Evolutionary conservation across 108 stramenopile species (phyloP), one percentile per base, ranked within the genome.

Genomic region (Nitzschia sp.): DNA sequence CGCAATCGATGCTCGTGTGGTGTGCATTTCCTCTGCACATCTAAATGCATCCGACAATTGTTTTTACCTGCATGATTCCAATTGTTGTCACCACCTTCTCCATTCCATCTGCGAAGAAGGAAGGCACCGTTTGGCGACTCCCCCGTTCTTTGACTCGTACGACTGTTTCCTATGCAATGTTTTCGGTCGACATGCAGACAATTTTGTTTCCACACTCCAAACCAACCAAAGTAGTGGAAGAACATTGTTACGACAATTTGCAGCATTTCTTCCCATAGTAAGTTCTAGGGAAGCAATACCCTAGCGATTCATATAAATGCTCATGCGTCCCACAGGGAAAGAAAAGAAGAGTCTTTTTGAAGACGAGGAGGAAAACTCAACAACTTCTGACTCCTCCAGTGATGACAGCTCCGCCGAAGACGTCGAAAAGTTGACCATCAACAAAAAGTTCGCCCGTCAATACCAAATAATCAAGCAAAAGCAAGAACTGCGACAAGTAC

Each of bases 401-500:
- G 43, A 39, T 39, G 37, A 38, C 24, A 12, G 43, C 6, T 6
- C 14, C 3, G 26, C 59, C 21, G 51, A 65, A 9, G 53, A 63
- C 10, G 64, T 59, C 8, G 21, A 24, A n/a, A 58, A 67, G 39
- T 63, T 76, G 14, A 76, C 59, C 21, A 65, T 94, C 52, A 91
- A 94, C 79, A 64, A 73, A 29, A 79, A 81, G 52, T 94, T 61
- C 59, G 93, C 93, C 20, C 74, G 63, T 12, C 80, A 79, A 53
- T 94, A 85, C 71, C 83, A 90, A 53, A 53, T 51, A 7, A 75
- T 84, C 11, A 94, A 94, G 62, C 82, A 91, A 26, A 77, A 68
- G 6, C 83, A 94, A 70, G 90, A 91, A 64, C 65, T 94, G 6
- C 72, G 52, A 55, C 81, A 86, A n/a, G 51, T 51, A 3, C 68